Evolutionary conservation across 768 basidiomycete species (phyloP).

Genomic region (Termitomyces bulborhizus): DNA sequence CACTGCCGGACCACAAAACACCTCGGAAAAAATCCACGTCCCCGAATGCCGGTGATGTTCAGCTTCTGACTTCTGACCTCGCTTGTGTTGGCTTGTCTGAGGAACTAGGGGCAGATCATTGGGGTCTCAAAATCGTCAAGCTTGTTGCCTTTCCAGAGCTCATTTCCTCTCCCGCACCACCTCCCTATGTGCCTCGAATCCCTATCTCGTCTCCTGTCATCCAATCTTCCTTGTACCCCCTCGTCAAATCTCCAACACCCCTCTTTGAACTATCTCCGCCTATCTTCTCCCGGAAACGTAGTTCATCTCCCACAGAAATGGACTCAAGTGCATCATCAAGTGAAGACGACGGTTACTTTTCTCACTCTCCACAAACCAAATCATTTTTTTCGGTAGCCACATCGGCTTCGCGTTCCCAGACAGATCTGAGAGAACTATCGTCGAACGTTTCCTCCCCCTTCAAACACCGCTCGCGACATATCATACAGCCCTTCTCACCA

Average conservation of each 20-base stretch:
- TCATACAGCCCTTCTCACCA: conserved; percentile 25
- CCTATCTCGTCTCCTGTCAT: conserved; percentile 7
- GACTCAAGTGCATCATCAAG: conserved; percentile 22
- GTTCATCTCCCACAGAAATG: conserved; percentile 6
- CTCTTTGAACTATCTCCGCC: conserved; percentile 12
- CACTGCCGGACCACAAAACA: conserved; percentile 3
- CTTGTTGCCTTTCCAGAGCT: conserved; percentile 73
- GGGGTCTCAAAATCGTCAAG: conserved; percentile 75
- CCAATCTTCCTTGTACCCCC: background rate
- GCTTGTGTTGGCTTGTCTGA: conserved; percentile 73
- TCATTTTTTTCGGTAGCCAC: conserved; percentile 29
- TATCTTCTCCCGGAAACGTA: background rate
- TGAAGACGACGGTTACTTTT: conserved; percentile 56
- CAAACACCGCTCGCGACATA: conserved; percentile 32
- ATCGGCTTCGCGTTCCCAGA: conserved; percentile 36
- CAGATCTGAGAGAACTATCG: conserved; percentile 30
- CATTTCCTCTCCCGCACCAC: conserved; percentile 31
- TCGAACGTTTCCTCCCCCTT: conserved; percentile 16
- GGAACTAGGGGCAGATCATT: conserved; percentile 56
- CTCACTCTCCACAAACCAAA: conserved; percentile 44
- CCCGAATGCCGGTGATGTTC: conserved; percentile 53
- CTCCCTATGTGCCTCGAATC: conserved; percentile 6
- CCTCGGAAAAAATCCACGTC: conserved; percentile 39
- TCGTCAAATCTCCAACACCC: conserved; percentile 2
- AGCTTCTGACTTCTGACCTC: conserved; percentile 61